Evolutionary conservation across 805 yeast genomes (phyloP), one percentile per base, ranked within the genome.

Genomic region (Metschnikowia borealis): DNA sequence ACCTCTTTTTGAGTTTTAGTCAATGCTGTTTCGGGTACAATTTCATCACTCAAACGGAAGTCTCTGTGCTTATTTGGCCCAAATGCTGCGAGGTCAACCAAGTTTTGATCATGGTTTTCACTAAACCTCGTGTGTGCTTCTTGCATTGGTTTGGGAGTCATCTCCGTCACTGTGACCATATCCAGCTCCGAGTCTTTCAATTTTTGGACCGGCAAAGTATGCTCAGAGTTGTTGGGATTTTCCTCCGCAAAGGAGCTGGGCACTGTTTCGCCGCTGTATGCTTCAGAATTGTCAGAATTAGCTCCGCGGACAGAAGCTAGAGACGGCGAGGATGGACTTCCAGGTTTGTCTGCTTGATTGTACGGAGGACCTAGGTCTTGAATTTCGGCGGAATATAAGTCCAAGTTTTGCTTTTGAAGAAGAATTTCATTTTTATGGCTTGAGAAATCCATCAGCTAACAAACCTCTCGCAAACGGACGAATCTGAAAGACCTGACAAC

Each of bases 241-340:
- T 57, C 59, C n/a, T 57, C 59, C n/a, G 52, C 56, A 3, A 57
- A 37, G 11, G 59, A 56, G 31, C 59, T 57, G 21, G 59, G 61
- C 3, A 46, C 46, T 1, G 61, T 57, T 21, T 57, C 61, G 23
- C 54, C 52, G 41, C 57, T 51, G 40, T 43, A 55, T n/a, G 51
- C 51, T 44, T 56, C 59, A 11, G 59, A 57, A 6, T 46, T 44
- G 10, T 56, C 61, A 23, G 57, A 54, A 20, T 38, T 51, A 4
- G 56, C 41, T 26, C 52, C 58, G 34, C 48, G 46, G 33, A 52
- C 40, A 2, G 59, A 55, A 18, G 42, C 44, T 3, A 57, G 53
- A 3, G 59, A 54, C 11, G 61, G 59, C 31, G 61, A 55, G n/a
- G 56, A 54, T 8, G 54, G 58, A 36, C 38, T 34, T 23, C 47